Percentiles rank a stretch among this genome's conserved stretches.
These are phyloP conservation scores for Cyberlindnera americana DNA, from an alignment of 805 yeast genomes.

Conservation along the genomic window DNA sequence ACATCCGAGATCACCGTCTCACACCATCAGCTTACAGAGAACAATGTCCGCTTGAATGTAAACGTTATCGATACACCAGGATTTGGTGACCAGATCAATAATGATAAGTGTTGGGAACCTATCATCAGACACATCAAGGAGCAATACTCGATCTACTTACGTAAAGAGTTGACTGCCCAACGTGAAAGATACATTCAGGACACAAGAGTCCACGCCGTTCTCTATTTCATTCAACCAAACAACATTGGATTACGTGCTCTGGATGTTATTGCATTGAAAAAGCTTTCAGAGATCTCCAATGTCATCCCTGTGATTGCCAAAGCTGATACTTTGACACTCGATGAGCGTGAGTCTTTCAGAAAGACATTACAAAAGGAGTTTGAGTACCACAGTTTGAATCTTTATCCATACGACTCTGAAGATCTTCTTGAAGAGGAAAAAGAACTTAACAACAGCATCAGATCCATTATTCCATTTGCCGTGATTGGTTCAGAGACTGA, in stretches of 20 bases:
- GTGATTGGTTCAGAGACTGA: constrained; percentile 86
- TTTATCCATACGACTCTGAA: constrained; percentile 80
- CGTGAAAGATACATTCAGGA: constrained; percentile 81
- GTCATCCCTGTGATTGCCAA: constrained; percentile 96
- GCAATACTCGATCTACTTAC: constrained; percentile 85
- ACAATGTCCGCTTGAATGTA: constrained; percentile 79
- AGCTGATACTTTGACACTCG: constrained; percentile 82
- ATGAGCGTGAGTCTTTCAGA: constrained; percentile 80
- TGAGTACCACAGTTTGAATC: constrained; percentile 61
- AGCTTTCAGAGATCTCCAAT: constrained; percentile 84
- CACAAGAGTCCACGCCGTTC: constrained; percentile 88
- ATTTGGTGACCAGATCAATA: constrained; percentile 94
- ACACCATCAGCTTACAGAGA: constrained; percentile 72
- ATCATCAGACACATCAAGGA: constrained; percentile 91
- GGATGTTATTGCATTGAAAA: constrained; percentile 78
- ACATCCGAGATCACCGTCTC: constrained; percentile 81
- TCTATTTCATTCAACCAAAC: constrained; percentile 88
- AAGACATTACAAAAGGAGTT: constrained; percentile 75
- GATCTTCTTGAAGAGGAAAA: constrained; percentile 68
- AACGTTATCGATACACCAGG: constrained; percentile 97
- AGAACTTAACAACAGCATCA: constrained; percentile 70
- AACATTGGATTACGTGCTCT: constrained; percentile 80
- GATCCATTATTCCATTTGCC: constrained; percentile 86
- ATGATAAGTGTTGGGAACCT: constrained; percentile 96
- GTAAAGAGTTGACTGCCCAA: constrained; percentile 92